phyloP scores from a whole-genome alignment of 177 flowering plant genomes.

The Tripterygium wilfordii region DNA sequence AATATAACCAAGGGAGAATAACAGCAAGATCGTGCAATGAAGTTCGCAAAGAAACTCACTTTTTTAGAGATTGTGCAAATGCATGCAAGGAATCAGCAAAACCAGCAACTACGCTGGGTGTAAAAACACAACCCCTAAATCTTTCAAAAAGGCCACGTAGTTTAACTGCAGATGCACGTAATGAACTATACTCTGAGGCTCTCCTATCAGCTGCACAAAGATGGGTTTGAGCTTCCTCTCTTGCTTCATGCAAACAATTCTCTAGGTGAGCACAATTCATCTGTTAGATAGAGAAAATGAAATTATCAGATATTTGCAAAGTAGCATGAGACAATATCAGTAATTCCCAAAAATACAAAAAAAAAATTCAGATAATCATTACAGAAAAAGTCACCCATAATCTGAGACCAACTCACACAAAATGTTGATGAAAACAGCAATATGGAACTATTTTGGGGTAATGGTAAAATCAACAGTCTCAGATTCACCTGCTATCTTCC shows the following conservation, averaged over 20 bases:
- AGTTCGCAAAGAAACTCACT: slow-evolving; percentile 36
- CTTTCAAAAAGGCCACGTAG: slow-evolving; percentile 87
- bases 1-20: neutral
- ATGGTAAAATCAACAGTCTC: too few species aligned
- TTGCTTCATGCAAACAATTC: slow-evolving; percentile 95
- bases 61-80: slow-evolving; percentile 77
- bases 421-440: too few species aligned
- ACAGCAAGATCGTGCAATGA: neutral
- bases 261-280: slow-evolving; percentile 99
- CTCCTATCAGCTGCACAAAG: slow-evolving; percentile 91
- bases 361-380: too few species aligned
- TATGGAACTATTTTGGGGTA: too few species aligned
- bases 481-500: too few species aligned
- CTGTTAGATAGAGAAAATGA: slow-evolving; percentile 31
- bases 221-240: slow-evolving; percentile 98
- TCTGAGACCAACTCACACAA: too few species aligned
- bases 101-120: slow-evolving; percentile 53
- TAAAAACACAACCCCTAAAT: slow-evolving; percentile 57
- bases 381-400: too few species aligned
- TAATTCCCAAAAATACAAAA: too few species aligned
- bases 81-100: slow-evolving; percentile 73
- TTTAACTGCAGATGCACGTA: slow-evolving; percentile 90
- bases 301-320: neutral
- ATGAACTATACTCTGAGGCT: slow-evolving; percentile 81
- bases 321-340: neutral